Conservation (phyloP, 2,329 filamentous ascomycete genomes). For the Colletotrichum paranaense region DNA sequence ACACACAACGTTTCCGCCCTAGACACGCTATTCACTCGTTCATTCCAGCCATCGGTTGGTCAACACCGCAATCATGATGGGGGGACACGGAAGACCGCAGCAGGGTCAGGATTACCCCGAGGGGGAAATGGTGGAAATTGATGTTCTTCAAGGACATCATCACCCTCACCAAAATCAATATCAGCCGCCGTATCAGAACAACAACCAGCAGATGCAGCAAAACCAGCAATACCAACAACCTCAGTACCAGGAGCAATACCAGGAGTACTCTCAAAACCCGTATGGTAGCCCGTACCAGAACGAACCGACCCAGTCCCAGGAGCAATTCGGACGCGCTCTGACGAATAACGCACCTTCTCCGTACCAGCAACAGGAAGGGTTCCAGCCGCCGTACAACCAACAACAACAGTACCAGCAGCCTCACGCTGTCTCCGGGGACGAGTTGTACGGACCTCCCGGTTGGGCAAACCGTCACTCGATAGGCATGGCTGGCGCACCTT, state of each 20-base stretch:
- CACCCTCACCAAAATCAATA: conserved; percentile 33
- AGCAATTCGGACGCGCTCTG: conserved; percentile 25
- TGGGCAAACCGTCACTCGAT: conserved; percentile 34
- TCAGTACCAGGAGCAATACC: conserved; percentile 35
- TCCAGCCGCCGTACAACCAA: neutral
- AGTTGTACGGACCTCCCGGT: conserved; percentile 30
- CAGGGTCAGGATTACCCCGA: conserved; percentile 43
- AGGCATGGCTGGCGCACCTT: conserved; percentile 30
- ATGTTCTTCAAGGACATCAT: conserved; percentile 39
- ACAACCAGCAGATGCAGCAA: neutral
- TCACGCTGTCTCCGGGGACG: conserved; percentile 24
- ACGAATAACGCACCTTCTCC: conserved; percentile 27
- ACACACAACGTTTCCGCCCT: conserved; percentile 9
- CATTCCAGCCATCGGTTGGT: conserved; percentile 34
- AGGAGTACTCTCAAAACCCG: conserved; percentile 40
- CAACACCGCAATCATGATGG: conserved; percentile 37
- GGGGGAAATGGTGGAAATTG: conserved; percentile 50
- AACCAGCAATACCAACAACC: conserved; percentile 37
- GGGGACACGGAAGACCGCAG: conserved; percentile 35
- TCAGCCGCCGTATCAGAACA: conserved; percentile 30
- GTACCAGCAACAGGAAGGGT: conserved; percentile 25
- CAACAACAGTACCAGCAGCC: conserved; percentile 13
- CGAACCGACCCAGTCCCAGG: conserved; percentile 41
- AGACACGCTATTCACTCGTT: conserved; percentile 29
- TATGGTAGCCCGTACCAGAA: conserved; percentile 37